Evolutionary conservation across 2,329 filamentous ascomycete genomes (phyloP).

Genomic region (Trichophyton schoenleinii): DNA sequence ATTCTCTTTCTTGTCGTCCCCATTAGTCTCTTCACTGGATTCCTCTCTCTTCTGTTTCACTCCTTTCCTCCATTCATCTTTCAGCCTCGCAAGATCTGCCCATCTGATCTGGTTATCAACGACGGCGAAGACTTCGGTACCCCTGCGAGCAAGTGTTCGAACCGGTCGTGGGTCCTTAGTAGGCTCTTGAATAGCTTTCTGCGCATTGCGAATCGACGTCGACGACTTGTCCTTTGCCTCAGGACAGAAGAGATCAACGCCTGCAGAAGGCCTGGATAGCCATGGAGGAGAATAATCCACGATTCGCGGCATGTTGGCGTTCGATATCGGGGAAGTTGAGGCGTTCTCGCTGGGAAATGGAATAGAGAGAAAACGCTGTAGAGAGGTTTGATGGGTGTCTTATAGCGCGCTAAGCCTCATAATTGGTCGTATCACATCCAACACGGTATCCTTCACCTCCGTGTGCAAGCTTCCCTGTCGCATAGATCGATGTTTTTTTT

Average conservation of each 20-base stretch:
- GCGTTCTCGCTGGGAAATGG: background rate
- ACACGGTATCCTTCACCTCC: background rate
- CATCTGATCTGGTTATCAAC: constrained; percentile 84
- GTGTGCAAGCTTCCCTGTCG: background rate
- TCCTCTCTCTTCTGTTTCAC: constrained; percentile 23
- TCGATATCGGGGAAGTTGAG: background rate
- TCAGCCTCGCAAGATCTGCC: constrained; percentile 71
- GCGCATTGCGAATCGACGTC: constrained; percentile 10
- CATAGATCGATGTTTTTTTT: background rate
- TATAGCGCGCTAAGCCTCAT: background rate
- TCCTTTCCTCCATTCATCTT: constrained; percentile 44
- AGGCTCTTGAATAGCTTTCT: constrained; percentile 19
- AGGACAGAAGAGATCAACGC: constrained; percentile 62
- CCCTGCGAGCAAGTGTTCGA: constrained; percentile 62
- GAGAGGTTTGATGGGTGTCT: background rate
- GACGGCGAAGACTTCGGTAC: constrained; percentile 79
- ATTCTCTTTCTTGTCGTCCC: background rate
- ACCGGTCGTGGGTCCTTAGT: constrained; percentile 28
- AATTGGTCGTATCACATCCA: background rate
- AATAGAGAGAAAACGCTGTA: background rate
- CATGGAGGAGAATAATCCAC: constrained; percentile 76
- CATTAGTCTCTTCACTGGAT: background rate
- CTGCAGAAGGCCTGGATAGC: constrained; percentile 66
- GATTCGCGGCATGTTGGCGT: constrained; percentile 63
- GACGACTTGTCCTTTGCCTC: constrained; percentile 30